A percentile compares a stretch with the other conserved stretches of the same genome.
Evolutionary conservation across 2,329 filamentous ascomycete species (phyloP).

Genomic region (Sporothrix euskadiensis): DNA sequence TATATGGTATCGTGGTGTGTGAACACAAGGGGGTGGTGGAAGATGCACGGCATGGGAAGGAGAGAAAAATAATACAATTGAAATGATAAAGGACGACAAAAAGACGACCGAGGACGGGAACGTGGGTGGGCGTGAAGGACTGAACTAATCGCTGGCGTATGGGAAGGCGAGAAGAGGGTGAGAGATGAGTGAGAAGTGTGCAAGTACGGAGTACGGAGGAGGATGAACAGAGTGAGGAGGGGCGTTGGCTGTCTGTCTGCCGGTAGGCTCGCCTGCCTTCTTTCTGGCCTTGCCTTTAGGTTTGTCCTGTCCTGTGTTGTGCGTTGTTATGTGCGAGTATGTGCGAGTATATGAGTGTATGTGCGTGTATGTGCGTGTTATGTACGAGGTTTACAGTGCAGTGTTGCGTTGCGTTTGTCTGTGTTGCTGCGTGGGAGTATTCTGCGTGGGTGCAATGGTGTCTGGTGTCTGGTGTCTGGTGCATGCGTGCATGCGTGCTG

Average conservation of each 20-base stretch:
- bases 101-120: not conserved
- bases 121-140: not conserved
- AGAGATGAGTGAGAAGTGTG: not conserved
- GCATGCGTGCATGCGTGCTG: not conserved
- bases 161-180: not conserved
- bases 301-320: not conserved
- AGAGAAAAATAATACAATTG: not conserved
- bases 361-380: not conserved
- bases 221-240: not conserved
- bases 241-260: not conserved
- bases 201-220: not conserved
- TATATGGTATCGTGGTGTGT: not conserved
- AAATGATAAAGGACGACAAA: not conserved
- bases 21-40: not conserved
- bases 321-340: not conserved
- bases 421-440: not conserved
- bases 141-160: not conserved
- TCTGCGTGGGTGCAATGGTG: not conserved
- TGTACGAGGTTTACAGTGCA: constrained; percentile 9
- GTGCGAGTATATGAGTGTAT: not conserved
- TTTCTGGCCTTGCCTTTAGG: constrained; percentile 1
- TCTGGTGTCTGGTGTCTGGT: not conserved
- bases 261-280: not conserved
- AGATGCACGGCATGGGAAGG: constrained; percentile 1
- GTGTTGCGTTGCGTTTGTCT: not conserved